These are phyloP conservation scores for Clarireedia hainanense DNA, from an alignment of 2,329 filamentous ascomycete genomes.

Conservation along the genomic window DNA sequence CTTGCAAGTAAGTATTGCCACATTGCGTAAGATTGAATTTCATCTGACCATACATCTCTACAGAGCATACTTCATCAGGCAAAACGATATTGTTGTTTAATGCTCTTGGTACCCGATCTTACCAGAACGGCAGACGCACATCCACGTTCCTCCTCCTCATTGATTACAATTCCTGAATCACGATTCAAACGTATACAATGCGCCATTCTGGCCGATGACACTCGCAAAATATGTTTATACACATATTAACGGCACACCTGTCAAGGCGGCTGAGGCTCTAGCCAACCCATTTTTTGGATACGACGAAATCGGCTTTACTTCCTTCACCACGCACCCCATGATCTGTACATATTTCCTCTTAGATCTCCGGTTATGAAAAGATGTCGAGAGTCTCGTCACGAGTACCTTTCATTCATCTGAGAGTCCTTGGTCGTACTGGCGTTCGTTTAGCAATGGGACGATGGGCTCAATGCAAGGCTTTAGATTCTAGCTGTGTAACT, in stretches of 20 bases:
- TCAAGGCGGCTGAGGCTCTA: not conserved
- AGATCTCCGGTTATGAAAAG: constrained; percentile 1
- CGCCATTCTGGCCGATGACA: not conserved
- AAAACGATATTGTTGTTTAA: constrained; percentile 35
- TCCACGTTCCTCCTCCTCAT: not conserved
- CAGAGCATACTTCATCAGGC: constrained; percentile 54
- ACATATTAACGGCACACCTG: not conserved
- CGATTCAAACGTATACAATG: not conserved
- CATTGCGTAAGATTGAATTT: not conserved
- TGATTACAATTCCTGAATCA: not conserved
- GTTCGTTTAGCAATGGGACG: constrained; percentile 3
- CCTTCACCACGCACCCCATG: not conserved
- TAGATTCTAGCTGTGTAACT: not conserved
- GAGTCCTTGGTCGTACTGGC: not conserved
- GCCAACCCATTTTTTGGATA: constrained; percentile 7
- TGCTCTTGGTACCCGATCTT: not conserved
- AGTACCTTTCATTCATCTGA: not conserved
- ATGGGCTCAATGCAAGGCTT: not conserved
- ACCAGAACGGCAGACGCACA: not conserved
- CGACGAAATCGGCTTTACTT: not conserved
- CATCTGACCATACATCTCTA: constrained; percentile 7
- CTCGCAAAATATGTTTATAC: not conserved
- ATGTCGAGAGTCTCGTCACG: not conserved
- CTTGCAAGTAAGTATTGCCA: constrained; percentile 51
- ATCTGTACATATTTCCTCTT: constrained; percentile 15